phyloP scores from a whole-genome alignment of 768 basidiomycete species.

The Terana coerulea region DNA sequence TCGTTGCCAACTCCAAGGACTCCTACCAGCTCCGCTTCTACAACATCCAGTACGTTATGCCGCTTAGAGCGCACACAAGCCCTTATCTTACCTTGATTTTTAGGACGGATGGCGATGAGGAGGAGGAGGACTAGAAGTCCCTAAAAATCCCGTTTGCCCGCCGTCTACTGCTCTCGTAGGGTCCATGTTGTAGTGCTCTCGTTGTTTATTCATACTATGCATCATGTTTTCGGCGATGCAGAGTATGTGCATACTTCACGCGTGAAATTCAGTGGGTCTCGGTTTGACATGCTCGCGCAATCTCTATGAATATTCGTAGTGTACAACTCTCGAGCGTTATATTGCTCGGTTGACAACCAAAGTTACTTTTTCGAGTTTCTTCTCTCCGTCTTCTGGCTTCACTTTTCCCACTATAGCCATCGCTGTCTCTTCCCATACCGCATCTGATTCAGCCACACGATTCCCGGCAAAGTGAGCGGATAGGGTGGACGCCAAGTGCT shows the following conservation, averaged over 20 bases:
- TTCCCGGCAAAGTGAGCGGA: conserved; percentile 66
- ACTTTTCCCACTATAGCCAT: conserved; percentile 53
- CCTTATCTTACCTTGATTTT: neutral
- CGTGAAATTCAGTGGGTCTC: neutral
- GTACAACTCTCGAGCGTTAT: neutral
- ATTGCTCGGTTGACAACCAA: conserved; percentile 17
- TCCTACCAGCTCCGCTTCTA: conserved; percentile 94
- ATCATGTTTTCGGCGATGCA: neutral
- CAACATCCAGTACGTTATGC: conserved; percentile 72
- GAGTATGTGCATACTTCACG: neutral
- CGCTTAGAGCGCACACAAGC: neutral
- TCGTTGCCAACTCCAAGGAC: conserved; percentile 92
- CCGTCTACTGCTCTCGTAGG: conserved; percentile 12
- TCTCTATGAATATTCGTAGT: neutral
- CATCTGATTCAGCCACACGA: conserved; percentile 52
- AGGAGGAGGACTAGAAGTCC: conserved; percentile 41
- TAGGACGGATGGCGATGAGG: conserved; percentile 50
- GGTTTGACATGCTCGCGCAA: neutral
- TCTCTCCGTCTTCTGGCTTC: conserved; percentile 24
- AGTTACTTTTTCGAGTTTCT: conserved; percentile 22
- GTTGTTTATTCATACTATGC: conserved; percentile 3
- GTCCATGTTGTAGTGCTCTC: conserved; percentile 16
- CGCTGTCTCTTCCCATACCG: conserved; percentile 71
- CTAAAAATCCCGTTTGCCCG: conserved; percentile 2
- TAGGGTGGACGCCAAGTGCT: conserved; percentile 54